These are phyloP conservation scores for Sporothrix inflata DNA, from an alignment of 2,329 filamentous ascomycete genomes.

Conservation along the genomic window DNA sequence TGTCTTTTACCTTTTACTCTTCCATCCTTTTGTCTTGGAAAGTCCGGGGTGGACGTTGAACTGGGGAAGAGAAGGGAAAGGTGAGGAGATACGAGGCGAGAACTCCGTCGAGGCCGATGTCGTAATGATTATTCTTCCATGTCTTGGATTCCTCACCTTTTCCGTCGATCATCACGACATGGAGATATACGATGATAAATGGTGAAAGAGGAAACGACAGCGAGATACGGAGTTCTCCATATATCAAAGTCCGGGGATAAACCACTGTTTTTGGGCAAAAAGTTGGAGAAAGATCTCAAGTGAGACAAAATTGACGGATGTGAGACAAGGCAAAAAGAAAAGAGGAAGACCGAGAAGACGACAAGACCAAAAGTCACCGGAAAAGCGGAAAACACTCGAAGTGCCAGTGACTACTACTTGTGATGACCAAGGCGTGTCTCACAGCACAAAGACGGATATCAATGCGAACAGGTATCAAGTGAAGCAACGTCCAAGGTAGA, in stretches of 20 bases:
- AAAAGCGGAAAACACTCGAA: not conserved
- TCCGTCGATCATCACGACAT: slow-evolving; percentile 1
- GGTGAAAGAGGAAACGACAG: not conserved
- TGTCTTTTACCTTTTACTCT: not conserved
- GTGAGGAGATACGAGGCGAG: not conserved
- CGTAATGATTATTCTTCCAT: not conserved
- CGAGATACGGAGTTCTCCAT: not conserved
- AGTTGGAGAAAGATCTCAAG: slow-evolving; percentile 5
- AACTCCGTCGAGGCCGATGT: not conserved
- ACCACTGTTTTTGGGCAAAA: slow-evolving; percentile 9
- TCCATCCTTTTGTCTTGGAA: not conserved
- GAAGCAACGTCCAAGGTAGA: not conserved
- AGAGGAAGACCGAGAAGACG: not conserved
- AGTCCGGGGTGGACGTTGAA: not conserved
- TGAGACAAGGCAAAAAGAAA: slow-evolving; percentile 5
- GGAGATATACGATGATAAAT: not conserved
- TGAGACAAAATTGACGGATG: not conserved
- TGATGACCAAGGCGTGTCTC: slow-evolving; percentile 21
- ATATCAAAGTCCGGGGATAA: slow-evolving; percentile 17
- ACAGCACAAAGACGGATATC: slow-evolving; percentile 13
- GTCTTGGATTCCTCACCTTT: slow-evolving; percentile 8
- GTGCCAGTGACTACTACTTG: not conserved
- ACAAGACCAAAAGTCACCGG: not conserved
- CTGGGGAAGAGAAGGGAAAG: not conserved
- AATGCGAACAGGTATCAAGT: not conserved